Conservation (phyloP, 805 yeast genomes). For the Metschnikowia cubensis region DNA sequence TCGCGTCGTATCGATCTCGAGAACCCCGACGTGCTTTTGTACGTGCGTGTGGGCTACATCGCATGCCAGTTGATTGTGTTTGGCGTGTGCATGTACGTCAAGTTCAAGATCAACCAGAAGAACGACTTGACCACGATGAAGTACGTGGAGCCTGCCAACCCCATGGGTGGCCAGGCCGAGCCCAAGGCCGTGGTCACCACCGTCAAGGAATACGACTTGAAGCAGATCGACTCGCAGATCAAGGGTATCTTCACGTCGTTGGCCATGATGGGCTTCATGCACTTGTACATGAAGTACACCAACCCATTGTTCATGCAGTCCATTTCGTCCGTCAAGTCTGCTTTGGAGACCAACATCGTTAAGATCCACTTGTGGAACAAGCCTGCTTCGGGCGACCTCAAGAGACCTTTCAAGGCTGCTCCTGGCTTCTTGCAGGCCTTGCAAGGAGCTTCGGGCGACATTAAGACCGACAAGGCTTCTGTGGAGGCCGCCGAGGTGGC, state of each 20-base stretch:
- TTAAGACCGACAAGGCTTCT: constrained; percentile 82
- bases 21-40: constrained; percentile 66
- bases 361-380: constrained; percentile 83
- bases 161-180: constrained; percentile 73
- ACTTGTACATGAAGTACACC: constrained; percentile 93
- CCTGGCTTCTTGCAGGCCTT: constrained; percentile 51
- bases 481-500: constrained; percentile 79
- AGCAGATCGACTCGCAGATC: constrained; percentile 75
- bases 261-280: constrained; percentile 99
- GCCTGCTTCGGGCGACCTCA: constrained; percentile 82
- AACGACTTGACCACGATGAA: constrained; percentile 91
- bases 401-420: constrained; percentile 94
- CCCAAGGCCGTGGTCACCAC: constrained; percentile 81
- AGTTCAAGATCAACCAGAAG: constrained; percentile 58
- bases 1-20: constrained; percentile 87
- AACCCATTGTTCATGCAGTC: constrained; percentile 96
- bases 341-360: constrained; percentile 84
- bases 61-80: constrained; percentile 64
- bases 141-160: constrained; percentile 79
- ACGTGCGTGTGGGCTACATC: constrained; percentile 70
- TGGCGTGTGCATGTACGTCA: constrained; percentile 61
- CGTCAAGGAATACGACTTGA: constrained; percentile 89
- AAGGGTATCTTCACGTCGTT: constrained; percentile 82
- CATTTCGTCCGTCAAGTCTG: constrained; percentile 83
- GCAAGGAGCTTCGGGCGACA: constrained; percentile 53